These are phyloP conservation scores for Didymella keratinophila DNA, from an alignment of 2,329 filamentous ascomycete species.

Conservation along the genomic window DNA sequence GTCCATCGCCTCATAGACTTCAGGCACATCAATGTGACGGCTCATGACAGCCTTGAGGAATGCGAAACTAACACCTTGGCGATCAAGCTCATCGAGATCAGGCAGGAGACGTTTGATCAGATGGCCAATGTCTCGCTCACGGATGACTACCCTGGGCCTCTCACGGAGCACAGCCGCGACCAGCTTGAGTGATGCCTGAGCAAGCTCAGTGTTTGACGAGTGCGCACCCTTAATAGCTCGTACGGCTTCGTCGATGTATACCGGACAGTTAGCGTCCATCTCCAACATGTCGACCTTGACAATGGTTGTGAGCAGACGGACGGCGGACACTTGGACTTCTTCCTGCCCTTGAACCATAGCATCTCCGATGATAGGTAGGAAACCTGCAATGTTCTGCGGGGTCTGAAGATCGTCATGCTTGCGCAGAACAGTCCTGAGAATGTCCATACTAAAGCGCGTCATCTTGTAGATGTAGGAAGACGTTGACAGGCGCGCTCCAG, in stretches of 20 bases:
- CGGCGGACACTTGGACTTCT: constrained; percentile 87
- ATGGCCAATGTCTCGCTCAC: constrained; percentile 82
- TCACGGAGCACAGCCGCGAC: constrained; percentile 86
- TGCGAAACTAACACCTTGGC: constrained; percentile 92
- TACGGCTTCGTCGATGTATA: constrained; percentile 86
- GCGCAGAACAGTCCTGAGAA: constrained; percentile 83
- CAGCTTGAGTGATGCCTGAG: constrained; percentile 88
- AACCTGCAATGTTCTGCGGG: constrained; percentile 79
- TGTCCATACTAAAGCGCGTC: constrained; percentile 84
- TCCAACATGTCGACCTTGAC: constrained; percentile 81
- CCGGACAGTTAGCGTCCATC: constrained; percentile 73
- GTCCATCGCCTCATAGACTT: constrained; percentile 91
- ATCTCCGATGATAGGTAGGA: constrained; percentile 89
- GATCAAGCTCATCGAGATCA: constrained; percentile 90
- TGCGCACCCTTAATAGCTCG: constrained; percentile 79
- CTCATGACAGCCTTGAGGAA: constrained; percentile 89
- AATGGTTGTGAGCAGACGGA: constrained; percentile 84
- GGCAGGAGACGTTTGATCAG: constrained; percentile 82
- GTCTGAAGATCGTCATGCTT: constrained; percentile 85
- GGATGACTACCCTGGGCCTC: constrained; percentile 75
- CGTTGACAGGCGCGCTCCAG: constrained; percentile 73
- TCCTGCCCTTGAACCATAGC: constrained; percentile 84
- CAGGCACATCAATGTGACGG: constrained; percentile 82
- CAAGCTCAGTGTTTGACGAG: constrained; percentile 80
- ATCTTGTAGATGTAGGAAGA: constrained; percentile 88